Percentiles rank a stretch among this genome's conserved stretches.
phyloP scores from a whole-genome alignment of 2,329 filamentous ascomycete genomes.

The Fusarium concolor region DNA sequence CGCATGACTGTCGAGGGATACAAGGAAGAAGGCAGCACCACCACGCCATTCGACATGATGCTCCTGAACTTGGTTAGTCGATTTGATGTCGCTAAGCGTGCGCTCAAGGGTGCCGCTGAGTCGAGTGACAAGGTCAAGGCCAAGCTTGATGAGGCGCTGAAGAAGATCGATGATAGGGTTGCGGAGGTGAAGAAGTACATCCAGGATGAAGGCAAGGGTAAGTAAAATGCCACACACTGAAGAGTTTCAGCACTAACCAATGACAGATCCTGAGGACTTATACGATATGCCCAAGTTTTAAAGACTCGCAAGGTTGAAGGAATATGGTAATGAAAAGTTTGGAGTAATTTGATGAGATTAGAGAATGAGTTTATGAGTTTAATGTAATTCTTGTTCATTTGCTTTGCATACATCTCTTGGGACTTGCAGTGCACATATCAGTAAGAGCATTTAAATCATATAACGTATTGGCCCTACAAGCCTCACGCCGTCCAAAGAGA shows the following conservation, averaged over 20 bases:
- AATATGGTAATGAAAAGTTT: background rate
- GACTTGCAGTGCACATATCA: background rate
- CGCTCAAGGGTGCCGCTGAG: constrained; percentile 61
- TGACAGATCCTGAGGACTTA: constrained; percentile 38
- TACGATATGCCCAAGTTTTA: constrained; percentile 40
- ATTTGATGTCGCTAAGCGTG: constrained; percentile 68
- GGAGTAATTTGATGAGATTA: background rate
- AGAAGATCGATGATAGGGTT: constrained; percentile 62
- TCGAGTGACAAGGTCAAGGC: constrained; percentile 61
- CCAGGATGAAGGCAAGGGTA: constrained; percentile 62
- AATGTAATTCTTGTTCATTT: background rate
- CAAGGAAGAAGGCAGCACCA: constrained; percentile 73
- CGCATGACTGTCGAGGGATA: constrained; percentile 69
- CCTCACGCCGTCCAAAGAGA: no score
- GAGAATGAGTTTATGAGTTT: background rate
- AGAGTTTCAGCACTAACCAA: background rate
- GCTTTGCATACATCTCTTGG: background rate
- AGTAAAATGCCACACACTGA: background rate
- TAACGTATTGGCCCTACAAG: no score
- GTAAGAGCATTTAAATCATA: no score
- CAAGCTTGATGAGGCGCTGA: constrained; percentile 58
- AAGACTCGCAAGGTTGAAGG: background rate
- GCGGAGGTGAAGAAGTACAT: constrained; percentile 65
- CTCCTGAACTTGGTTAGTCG: constrained; percentile 69
- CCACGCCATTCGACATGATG: constrained; percentile 78